Percentiles rank a stretch among this genome's conserved stretches.
Conservation (phyloP, 345 rosid genomes). For the Populus alba region DNA sequence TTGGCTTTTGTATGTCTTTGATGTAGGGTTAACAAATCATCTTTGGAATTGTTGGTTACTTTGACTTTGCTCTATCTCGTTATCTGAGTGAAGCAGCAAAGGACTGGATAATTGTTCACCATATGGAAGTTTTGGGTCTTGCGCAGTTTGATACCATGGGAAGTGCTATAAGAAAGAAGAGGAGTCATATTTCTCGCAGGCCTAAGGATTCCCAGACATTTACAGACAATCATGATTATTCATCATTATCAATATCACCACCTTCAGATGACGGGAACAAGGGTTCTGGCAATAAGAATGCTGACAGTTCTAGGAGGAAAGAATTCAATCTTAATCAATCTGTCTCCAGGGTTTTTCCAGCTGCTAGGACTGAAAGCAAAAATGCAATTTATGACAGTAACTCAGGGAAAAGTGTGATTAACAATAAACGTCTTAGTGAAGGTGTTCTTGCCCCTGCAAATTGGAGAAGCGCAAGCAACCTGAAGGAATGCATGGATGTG, state of each 20-base stretch:
- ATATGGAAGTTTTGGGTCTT: constrained; percentile 56
- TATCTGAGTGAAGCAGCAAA: constrained; percentile 17
- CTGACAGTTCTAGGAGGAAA: constrained; percentile 53
- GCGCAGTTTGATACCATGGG: constrained; percentile 35
- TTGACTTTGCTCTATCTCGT: neutral
- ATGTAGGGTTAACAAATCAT: constrained; percentile 1
- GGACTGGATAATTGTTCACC: constrained; percentile 1
- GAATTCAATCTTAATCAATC: constrained; percentile 71
- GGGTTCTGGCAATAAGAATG: constrained; percentile 66
- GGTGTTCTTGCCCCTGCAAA: constrained; percentile 80
- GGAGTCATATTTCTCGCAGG: constrained; percentile 62
- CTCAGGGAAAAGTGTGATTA: constrained; percentile 32
- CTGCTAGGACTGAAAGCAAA: constrained; percentile 29
- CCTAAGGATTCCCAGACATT: constrained; percentile 48
- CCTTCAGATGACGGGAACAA: constrained; percentile 49
- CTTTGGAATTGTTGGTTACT: neutral
- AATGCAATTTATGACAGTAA: constrained; percentile 38
- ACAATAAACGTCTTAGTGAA: constrained; percentile 53
- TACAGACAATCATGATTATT: constrained; percentile 34
- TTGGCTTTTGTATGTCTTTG: neutral
- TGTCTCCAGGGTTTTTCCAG: constrained; percentile 44
- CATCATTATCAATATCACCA: constrained; percentile 36
- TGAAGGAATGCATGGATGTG: constrained; percentile 18
- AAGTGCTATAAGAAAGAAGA: constrained; percentile 61
- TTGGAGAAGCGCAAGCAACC: constrained; percentile 46